These are phyloP conservation scores for Coemansia sp. DNA, from an alignment of 192 early-diverging fungal species.

Conservation along the genomic window DNA sequence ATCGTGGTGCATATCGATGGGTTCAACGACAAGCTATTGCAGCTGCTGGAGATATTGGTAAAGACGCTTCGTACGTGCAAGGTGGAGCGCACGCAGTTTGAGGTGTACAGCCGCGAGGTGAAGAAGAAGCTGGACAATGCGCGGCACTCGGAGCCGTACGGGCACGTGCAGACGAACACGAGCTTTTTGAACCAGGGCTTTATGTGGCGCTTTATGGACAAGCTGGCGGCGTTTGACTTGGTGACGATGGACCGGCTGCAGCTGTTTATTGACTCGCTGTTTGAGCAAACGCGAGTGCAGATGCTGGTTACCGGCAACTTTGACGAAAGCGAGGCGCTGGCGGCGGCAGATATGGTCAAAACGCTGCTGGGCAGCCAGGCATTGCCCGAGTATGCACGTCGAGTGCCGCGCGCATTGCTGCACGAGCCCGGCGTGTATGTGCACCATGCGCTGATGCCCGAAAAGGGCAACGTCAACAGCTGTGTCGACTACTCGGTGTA, in stretches of 20 bases:
- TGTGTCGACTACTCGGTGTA: slow-evolving; percentile 84
- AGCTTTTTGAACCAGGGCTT: slow-evolving; percentile 73
- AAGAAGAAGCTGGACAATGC: slow-evolving; percentile 76
- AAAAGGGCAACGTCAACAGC: slow-evolving; percentile 83
- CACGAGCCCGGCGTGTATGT: slow-evolving; percentile 37
- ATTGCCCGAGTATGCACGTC: slow-evolving; percentile 55
- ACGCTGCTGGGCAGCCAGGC: slow-evolving; percentile 61
- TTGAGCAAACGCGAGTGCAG: slow-evolving; percentile 71
- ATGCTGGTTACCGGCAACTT: slow-evolving; percentile 90
- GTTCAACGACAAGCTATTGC: slow-evolving; percentile 84
- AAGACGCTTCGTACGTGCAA: slow-evolving; percentile 64
- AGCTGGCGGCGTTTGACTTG: slow-evolving; percentile 67
- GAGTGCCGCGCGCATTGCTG: slow-evolving; percentile 36
- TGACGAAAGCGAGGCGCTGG: slow-evolving; percentile 64
- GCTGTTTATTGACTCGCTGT: slow-evolving; percentile 71
- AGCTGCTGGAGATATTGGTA: slow-evolving; percentile 70
- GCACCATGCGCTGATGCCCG: slow-evolving; percentile 54
- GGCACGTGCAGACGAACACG: slow-evolving; percentile 75
- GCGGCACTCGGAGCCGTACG: slow-evolving; percentile 73
- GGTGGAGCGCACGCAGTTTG: slow-evolving; percentile 73
- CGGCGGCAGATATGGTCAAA: slow-evolving; percentile 61
- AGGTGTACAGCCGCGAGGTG: slow-evolving; percentile 76
- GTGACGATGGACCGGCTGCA: slow-evolving; percentile 74
- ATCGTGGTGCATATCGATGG: slow-evolving; percentile 72
- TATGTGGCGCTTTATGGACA: slow-evolving; percentile 79